Percentiles rank a stretch among this genome's conserved stretches.
These are phyloP conservation scores for Rhodotorula paludigena DNA, from an alignment of 768 basidiomycete genomes.

Conservation along the genomic window DNA sequence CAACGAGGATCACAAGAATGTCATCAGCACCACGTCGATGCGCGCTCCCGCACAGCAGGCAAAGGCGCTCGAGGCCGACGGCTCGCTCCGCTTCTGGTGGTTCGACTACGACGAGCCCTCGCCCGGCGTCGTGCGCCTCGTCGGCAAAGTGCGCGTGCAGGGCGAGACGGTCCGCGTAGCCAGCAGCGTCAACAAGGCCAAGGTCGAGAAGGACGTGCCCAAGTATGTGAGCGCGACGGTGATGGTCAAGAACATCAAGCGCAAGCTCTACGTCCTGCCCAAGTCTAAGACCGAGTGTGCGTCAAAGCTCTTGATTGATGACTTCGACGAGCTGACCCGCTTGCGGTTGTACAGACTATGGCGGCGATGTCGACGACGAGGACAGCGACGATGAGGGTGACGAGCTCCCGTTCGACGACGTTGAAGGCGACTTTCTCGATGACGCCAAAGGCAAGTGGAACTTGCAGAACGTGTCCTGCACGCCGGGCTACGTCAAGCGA, in stretches of 20 bases:
- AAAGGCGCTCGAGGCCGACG: conserved; percentile 70
- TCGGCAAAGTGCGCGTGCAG: conserved; percentile 85
- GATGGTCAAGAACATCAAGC: conserved; percentile 73
- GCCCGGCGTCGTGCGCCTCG: conserved; percentile 71
- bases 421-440: conserved; percentile 73
- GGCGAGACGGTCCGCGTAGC: conserved; percentile 40
- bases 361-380: conserved; percentile 26
- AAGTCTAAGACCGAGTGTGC: conserved; percentile 50
- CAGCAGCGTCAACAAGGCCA: conserved; percentile 48
- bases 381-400: conserved; percentile 51
- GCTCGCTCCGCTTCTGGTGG: conserved; percentile 88
- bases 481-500: conserved; percentile 63
- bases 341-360: conserved; percentile 9
- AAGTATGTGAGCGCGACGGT: conserved; percentile 79
- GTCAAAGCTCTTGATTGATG: conserved; percentile 33
- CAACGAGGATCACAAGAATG: conserved; percentile 52
- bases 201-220: conserved; percentile 37
- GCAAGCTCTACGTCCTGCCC: conserved; percentile 86
- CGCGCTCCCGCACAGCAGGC: conserved; percentile 38
- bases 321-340: not conserved
- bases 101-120: conserved; percentile 80
- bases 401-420: conserved; percentile 72
- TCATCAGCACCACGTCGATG: conserved; percentile 43
- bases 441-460: conserved; percentile 62
- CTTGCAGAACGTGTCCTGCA: conserved; percentile 85